Percentiles rank a stretch among this genome's conserved stretches.
These are phyloP conservation scores for Fonsecaea monophora DNA, from an alignment of 2,329 filamentous ascomycete genomes.

Conservation along the genomic window DNA sequence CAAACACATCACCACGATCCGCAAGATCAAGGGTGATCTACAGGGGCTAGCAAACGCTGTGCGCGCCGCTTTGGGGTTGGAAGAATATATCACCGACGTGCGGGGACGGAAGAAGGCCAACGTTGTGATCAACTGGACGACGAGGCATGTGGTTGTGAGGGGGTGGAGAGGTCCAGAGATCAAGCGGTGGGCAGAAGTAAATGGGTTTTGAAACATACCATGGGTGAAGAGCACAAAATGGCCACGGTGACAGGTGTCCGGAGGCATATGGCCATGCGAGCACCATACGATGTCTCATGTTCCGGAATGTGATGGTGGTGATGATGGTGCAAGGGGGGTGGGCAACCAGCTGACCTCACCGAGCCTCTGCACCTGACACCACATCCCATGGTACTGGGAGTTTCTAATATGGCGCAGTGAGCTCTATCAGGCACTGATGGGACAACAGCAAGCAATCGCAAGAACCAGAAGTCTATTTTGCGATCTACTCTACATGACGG, in stretches of 20 bases:
- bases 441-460: background rate
- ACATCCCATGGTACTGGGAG: background rate
- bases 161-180: conserved; percentile 54
- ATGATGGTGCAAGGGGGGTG: background rate
- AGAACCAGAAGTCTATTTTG: background rate
- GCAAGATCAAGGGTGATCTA: conserved; percentile 79
- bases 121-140: conserved; percentile 64
- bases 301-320: background rate
- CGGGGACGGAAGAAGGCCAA: conserved; percentile 45
- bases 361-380: background rate
- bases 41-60: conserved; percentile 70
- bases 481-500: background rate
- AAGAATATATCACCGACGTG: conserved; percentile 50
- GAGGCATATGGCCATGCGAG: background rate
- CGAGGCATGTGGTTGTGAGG: conserved; percentile 76
- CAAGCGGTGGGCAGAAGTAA: conserved; percentile 39
- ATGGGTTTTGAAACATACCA: conserved; percentile 41
- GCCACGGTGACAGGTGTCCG: too few species aligned
- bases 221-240: background rate
- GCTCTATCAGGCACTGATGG: background rate
- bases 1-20: conserved; percentile 73
- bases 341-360: background rate
- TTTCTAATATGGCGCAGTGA: background rate
- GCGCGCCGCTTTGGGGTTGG: conserved; percentile 62
- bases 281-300: background rate